phyloP scores from a whole-genome alignment of 129 eudicot species.

The Centella asiatica region DNA sequence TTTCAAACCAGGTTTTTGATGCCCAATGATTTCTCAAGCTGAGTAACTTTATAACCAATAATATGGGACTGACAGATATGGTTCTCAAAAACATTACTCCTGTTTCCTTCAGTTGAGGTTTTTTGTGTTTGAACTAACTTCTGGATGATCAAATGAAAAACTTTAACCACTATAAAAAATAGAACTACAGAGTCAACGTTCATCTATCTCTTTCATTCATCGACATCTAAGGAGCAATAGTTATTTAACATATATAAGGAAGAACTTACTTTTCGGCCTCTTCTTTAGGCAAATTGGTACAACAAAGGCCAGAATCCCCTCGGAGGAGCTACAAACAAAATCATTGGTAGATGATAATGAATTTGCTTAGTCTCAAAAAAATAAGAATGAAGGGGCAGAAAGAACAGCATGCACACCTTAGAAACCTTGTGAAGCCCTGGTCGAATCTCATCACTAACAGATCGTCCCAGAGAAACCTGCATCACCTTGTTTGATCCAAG shows the following conservation, averaged over 20 bases:
- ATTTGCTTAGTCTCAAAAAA: not conserved
- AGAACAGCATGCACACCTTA: constrained; percentile 33
- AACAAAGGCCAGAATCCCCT: constrained; percentile 82
- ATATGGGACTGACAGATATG: too few relatives aligned
- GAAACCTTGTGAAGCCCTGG: constrained; percentile 77
- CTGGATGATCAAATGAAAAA: not conserved
- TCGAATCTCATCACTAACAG: constrained; percentile 63
- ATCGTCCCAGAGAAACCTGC: constrained; percentile 89
- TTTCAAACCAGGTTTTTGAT: not conserved
- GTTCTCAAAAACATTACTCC: too few relatives aligned
- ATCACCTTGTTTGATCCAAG: constrained; percentile 96
- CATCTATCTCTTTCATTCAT: not conserved
- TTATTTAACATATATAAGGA: not conserved
- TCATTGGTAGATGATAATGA: not conserved
- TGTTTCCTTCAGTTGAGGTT: not conserved
- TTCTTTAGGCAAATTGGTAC: constrained; percentile 71
- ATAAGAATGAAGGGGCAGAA: not conserved
- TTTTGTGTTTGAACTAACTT: not conserved
- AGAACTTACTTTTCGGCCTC: constrained; percentile 61
- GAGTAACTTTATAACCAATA: too few relatives aligned
- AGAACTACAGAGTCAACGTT: not conserved
- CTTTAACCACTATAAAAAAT: not conserved
- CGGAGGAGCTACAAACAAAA: constrained; percentile 56
- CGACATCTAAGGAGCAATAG: not conserved
- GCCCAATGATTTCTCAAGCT: too few relatives aligned